Evolutionary conservation across 352 stramenopile species (phyloP).

Genomic region (Plasmopara muralis): DNA sequence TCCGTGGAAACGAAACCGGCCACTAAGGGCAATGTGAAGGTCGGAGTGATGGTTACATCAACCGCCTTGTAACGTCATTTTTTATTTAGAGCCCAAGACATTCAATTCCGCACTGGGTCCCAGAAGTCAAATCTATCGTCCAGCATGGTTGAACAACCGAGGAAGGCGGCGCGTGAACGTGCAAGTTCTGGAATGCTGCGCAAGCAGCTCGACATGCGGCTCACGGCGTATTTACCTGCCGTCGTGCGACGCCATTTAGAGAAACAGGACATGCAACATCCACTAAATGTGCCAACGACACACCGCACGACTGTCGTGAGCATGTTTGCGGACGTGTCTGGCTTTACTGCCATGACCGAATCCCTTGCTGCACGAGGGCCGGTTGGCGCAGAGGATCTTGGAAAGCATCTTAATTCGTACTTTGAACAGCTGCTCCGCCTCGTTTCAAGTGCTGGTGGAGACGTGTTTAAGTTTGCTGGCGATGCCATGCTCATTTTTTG

Average conservation of each 20-base stretch:
- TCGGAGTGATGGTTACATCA: slow-evolving; percentile 30
- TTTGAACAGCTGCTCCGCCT: slow-evolving; percentile 82
- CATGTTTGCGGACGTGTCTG: slow-evolving; percentile 92
- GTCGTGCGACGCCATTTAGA: slow-evolving; percentile 75
- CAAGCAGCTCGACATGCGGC: slow-evolving; percentile 78
- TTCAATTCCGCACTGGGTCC: slow-evolving; percentile 1
- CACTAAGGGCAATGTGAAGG: slow-evolving; percentile 8
- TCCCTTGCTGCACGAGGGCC: slow-evolving; percentile 79
- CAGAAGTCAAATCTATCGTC: background rate
- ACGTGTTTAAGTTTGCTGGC: slow-evolving; percentile 95
- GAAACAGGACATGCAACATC: slow-evolving; percentile 34
- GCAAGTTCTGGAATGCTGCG: slow-evolving; percentile 38
- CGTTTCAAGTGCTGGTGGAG: slow-evolving; percentile 71
- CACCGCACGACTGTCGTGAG: slow-evolving; percentile 77
- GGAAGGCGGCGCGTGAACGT: slow-evolving; percentile 13
- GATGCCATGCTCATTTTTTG: slow-evolving; percentile 94
- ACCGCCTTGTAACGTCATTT: slow-evolving; percentile 29
- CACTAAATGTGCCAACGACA: slow-evolving; percentile 51
- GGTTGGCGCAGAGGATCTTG: slow-evolving; percentile 85
- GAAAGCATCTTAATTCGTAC: slow-evolving; percentile 91
- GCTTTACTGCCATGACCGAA: slow-evolving; percentile 92
- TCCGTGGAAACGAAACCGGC: slow-evolving; percentile 24
- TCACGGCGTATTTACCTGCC: slow-evolving; percentile 76
- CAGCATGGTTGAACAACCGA: slow-evolving; percentile 2
- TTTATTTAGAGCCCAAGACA: slow-evolving; percentile 20